Evolutionary conservation across 208 protist species (phyloP), one percentile per base, ranked within the genome.

Genomic region (Trypanosoma avium): DNA sequence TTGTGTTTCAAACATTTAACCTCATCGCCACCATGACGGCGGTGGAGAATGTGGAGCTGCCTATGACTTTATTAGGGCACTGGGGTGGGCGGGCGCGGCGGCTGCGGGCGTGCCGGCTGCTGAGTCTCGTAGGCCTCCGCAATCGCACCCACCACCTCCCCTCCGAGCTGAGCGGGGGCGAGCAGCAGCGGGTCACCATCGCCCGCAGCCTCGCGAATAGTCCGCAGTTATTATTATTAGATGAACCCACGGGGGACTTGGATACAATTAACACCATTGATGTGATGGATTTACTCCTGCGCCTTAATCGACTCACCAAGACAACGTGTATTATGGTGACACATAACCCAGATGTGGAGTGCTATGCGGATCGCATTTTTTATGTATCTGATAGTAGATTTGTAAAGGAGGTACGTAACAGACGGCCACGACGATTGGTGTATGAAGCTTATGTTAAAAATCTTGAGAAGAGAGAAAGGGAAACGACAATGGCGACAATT

Each of bases 1-100:
- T 99, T 75, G 97, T 99, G 0, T 99, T 99, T 61, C 97, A 99
- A 75, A 99, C 96, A 0, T 99, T 99, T 66, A 99, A 99, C 65
- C 79, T 99, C 17, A 93, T 99, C 24, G 76, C 97, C 4, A 99
- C 97, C 27, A 98, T 99, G 94, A 96, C 86, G 22, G 97, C 97
- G 0, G 92, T 85, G 33, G 97, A 99, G 70, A 99, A 99, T 73
- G 96, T 99, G 40, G 96, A 98, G 79, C 73, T 99, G 65, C 97
- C 97, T 24, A 99, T 99, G 97, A 98, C 90, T 2, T 74, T 99
- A 27, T 52, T 95, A 27, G 90, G 92, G 2, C 96, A 95, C 59
- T 71, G 97, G 30, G 84, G 67, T 7, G 38, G 17, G 24, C 84
- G 88, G 64, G 84, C 97, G 67, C 73, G 89, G 59, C 91, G 79